Percentiles rank a stretch among this genome's conserved stretches.
Conservation (phyloP, 169 alveolate species). For the Eimeria acervulina region DNA sequence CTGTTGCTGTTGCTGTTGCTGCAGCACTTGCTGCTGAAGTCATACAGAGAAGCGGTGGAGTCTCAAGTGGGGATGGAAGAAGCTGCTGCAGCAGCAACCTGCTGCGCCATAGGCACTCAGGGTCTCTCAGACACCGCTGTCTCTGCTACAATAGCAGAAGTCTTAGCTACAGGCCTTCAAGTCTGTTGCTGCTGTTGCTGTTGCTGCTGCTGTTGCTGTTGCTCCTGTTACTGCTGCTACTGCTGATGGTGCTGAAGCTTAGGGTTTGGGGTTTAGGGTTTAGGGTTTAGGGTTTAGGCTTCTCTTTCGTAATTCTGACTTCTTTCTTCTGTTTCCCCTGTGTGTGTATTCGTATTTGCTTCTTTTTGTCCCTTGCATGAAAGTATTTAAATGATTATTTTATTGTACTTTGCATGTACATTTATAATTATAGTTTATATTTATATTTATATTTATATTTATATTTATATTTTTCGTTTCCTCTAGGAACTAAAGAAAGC, state of each 20-base stretch:
- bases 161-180: constrained; percentile 66
- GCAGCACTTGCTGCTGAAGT: constrained; percentile 49
- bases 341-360: too few species aligned
- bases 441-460: too few species aligned
- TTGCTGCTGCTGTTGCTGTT: not conserved
- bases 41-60: constrained; percentile 62
- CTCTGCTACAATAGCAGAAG: constrained; percentile 68
- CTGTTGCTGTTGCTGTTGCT: constrained; percentile 39
- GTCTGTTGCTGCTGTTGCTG: constrained; percentile 12
- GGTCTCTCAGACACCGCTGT: constrained; percentile 43
- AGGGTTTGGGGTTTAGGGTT: too few species aligned
- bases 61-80: constrained; percentile 36
- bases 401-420: too few species aligned
- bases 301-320: not conserved
- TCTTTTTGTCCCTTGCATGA: too few species aligned
- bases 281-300: too few species aligned
- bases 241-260: too few species aligned
- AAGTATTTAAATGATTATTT: too few species aligned
- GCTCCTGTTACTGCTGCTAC: not conserved
- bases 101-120: not conserved
- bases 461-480: too few species aligned
- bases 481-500: constrained; percentile 64
- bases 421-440: too few species aligned
- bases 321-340: too few species aligned
- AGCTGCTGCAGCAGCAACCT: not conserved